phyloP scores from a whole-genome alignment of 345 rosid genomes.

The Sisymbrium altissimum region DNA sequence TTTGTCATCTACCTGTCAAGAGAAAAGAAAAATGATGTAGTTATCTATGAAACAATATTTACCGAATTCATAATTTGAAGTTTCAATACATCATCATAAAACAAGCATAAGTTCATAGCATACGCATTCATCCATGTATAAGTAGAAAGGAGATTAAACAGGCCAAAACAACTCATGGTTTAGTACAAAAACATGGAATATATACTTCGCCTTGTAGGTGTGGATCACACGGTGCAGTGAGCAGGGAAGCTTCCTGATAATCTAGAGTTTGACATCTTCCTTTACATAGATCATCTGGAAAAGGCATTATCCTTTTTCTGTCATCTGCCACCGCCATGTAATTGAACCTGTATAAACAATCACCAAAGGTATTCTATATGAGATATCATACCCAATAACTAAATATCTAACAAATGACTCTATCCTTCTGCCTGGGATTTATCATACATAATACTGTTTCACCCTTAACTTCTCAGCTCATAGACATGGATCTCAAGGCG shows the following conservation, averaged over 20 bases:
- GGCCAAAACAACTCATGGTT: not conserved
- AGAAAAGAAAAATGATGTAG: slow-evolving; percentile 6
- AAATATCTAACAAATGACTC: not conserved
- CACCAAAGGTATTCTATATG: not conserved
- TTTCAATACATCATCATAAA: not conserved
- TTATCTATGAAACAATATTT: not conserved
- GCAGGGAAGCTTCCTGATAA: slow-evolving; percentile 77
- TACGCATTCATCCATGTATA: not conserved
- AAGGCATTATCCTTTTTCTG: slow-evolving; percentile 84
- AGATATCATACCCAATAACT: not conserved
- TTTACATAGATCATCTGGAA: slow-evolving; percentile 72
- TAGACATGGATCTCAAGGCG: not conserved
- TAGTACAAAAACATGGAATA: not conserved
- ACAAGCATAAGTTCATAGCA: not conserved
- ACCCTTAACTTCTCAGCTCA: not conserved
- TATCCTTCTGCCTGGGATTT: not conserved
- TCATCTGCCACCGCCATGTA: slow-evolving; percentile 92
- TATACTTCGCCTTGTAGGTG: slow-evolving; percentile 64
- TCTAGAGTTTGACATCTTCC: slow-evolving; percentile 73
- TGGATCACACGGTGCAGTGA: slow-evolving; percentile 67
- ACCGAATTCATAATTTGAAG: not conserved
- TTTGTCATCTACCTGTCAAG: slow-evolving; percentile 86
- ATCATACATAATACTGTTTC: not conserved
- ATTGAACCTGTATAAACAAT: slow-evolving; percentile 56
- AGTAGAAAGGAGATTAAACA: not conserved